These are phyloP conservation scores for Platanus orientalis DNA, from an alignment of 164 flowering plant genomes.

Conservation along the genomic window DNA sequence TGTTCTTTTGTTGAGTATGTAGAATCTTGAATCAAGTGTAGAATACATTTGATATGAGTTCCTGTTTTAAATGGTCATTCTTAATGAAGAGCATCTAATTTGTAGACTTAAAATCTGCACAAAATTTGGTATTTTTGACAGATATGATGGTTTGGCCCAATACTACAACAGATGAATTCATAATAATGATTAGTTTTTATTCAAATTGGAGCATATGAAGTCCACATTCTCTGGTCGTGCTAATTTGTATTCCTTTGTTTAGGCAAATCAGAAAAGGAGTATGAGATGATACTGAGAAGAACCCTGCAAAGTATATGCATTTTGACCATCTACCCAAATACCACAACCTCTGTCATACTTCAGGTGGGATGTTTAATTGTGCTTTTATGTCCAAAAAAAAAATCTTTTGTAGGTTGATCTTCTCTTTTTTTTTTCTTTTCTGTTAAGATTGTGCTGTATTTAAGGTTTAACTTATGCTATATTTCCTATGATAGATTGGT, in stretches of 20 bases:
- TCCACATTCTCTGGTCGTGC: slow-evolving; percentile 2
- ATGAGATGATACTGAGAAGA: slow-evolving; percentile 81
- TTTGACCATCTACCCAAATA: slow-evolving; percentile 75
- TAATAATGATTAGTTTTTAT: neutral
- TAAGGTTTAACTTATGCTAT: too few species aligned
- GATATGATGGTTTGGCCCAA: too few species aligned
- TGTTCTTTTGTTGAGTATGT: too few species aligned
- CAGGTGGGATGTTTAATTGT: slow-evolving; percentile 45
- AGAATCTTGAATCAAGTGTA: too few species aligned
- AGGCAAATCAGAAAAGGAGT: slow-evolving; percentile 88
- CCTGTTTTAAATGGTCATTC: too few species aligned
- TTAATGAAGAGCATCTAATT: too few species aligned
- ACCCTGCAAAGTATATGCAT: slow-evolving; percentile 81
- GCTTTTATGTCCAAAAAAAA: neutral
- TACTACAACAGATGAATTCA: neutral
- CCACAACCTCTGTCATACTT: slow-evolving; percentile 80
- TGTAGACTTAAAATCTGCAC: too few species aligned
- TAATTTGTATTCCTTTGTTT: slow-evolving; percentile 7
- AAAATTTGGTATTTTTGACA: too few species aligned
- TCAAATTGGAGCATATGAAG: neutral
- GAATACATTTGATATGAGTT: too few species aligned
- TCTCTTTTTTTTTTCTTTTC: neutral
- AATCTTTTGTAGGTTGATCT: neutral
- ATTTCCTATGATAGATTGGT: too few species aligned
- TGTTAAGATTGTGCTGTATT: too few species aligned